These are phyloP conservation scores for Botrytis fabae DNA, from an alignment of 2,329 filamentous ascomycete species.

Conservation along the genomic window DNA sequence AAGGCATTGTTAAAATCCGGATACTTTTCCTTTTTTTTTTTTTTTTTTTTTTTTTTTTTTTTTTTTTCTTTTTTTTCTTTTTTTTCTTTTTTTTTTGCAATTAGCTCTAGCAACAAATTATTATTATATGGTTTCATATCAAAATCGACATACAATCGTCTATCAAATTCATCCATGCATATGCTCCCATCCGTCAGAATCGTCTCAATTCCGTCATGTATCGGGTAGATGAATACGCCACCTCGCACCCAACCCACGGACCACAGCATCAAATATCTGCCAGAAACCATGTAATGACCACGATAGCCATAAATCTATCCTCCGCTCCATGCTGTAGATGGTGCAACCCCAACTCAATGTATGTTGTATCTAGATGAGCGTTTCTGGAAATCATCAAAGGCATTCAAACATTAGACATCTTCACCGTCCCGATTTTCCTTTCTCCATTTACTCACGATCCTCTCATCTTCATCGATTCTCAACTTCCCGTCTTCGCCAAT, in stretches of 20 bases:
- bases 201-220: background rate
- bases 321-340: background rate
- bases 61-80: background rate
- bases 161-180: too few species aligned
- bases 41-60: background rate
- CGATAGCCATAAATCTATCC: background rate
- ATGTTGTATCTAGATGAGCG: background rate
- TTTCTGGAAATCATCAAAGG: background rate
- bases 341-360: background rate
- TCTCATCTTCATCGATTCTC: constrained; percentile 33
- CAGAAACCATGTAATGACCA: too few species aligned
- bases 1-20: too few species aligned
- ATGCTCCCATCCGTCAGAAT: background rate
- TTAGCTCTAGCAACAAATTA: background rate
- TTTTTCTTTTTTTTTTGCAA: background rate
- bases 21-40: background rate
- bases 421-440: background rate
- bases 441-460: constrained; percentile 19
- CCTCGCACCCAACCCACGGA: background rate
- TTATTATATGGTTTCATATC: background rate
- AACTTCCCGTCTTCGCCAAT: constrained; percentile 38
- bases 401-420: background rate
- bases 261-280: background rate
- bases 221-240: background rate
- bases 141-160: background rate